These are phyloP conservation scores for Solanum etuberosum DNA, from an alignment of 257 asterid genomes.

Conservation along the genomic window DNA sequence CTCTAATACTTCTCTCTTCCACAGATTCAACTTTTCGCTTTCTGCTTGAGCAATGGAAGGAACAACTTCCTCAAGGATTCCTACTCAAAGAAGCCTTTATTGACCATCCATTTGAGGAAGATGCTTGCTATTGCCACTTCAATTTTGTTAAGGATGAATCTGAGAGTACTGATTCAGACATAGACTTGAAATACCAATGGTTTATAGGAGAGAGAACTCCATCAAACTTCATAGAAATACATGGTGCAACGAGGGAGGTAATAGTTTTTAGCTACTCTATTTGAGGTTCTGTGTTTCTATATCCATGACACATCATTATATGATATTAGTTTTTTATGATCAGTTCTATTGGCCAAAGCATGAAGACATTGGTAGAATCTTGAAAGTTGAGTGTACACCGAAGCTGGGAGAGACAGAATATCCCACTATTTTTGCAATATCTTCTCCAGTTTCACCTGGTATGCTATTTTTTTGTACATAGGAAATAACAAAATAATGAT, in stretches of 20 bases:
- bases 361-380: conserved; percentile 55
- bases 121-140: conserved; percentile 87
- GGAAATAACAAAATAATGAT: neutral
- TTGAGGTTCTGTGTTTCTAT: neutral
- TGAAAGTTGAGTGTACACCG: conserved; percentile 89
- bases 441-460: conserved; percentile 87
- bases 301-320: neutral
- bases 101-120: conserved; percentile 85
- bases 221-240: conserved; percentile 52
- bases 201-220: conserved; percentile 65
- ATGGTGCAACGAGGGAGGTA: conserved; percentile 77
- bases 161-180: conserved; percentile 31
- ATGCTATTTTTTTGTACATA: conserved; percentile 8
- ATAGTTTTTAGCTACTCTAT: conserved; percentile 10
- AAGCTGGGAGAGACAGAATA: conserved; percentile 53
- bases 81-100: conserved; percentile 55
- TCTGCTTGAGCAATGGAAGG: conserved; percentile 96
- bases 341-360: conserved; percentile 79
- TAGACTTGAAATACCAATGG: conserved; percentile 81
- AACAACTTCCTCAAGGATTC: conserved; percentile 78
- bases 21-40: conserved; percentile 89
- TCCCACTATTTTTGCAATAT: conserved; percentile 69
- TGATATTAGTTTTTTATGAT: neutral
- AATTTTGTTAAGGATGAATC: conserved; percentile 57
- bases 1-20: neutral